Evolutionary conservation across 768 basidiomycete species (phyloP).

Genomic region (Roridomyces roridus): DNA sequence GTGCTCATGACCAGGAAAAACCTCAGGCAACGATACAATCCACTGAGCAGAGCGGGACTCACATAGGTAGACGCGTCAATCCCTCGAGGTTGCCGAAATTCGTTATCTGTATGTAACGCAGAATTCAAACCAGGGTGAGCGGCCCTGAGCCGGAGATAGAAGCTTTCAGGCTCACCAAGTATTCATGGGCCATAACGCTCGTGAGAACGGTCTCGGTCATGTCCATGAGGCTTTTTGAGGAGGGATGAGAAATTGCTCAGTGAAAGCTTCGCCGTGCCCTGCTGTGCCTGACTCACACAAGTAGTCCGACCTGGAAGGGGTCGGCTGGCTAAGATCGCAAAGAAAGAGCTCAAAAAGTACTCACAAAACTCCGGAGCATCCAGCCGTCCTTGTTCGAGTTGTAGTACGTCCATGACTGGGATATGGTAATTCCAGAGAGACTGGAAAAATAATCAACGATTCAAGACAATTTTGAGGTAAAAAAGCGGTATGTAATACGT

Average conservation of each 20-base stretch:
- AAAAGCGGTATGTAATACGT: too few species aligned
- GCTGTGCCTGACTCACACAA: too few species aligned
- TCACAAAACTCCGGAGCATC: slow-evolving; percentile 3
- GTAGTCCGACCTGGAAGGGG: neutral
- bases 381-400: slow-evolving; percentile 2
- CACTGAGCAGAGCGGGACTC: too few species aligned
- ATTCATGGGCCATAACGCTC: neutral
- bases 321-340: neutral
- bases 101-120: too few species aligned
- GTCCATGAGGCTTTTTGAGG: neutral
- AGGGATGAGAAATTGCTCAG: too few species aligned
- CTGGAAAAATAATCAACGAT: too few species aligned
- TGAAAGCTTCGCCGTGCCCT: too few species aligned
- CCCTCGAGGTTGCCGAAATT: neutral
- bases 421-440: neutral
- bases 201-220: neutral
- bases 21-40: too few species aligned
- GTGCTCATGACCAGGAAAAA: neutral
- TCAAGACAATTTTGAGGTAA: neutral
- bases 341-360: neutral
- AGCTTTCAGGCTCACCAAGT: neutral
- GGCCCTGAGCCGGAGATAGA: too few species aligned
- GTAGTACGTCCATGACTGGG: neutral
- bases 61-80: neutral
- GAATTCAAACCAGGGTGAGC: neutral